These are phyloP conservation scores for Scedosporium apiospermum DNA, from an alignment of 2,329 filamentous ascomycete species.

Conservation along the genomic window DNA sequence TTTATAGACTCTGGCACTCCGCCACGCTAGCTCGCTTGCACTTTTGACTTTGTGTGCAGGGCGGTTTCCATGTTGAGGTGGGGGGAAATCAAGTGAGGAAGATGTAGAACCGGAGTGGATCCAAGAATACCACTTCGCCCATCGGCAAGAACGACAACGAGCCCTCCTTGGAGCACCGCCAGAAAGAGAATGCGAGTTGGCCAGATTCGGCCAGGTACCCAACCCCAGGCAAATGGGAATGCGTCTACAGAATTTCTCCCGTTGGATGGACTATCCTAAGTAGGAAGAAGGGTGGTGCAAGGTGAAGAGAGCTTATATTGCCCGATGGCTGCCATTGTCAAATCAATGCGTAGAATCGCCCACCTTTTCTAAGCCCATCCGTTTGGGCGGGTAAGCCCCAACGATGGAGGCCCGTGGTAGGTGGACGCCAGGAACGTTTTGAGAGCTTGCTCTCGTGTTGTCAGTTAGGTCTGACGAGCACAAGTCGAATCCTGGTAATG, in stretches of 20 bases:
- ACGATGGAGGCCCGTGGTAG: background rate
- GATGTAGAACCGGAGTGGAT: background rate
- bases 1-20: background rate
- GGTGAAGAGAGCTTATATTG: constrained; percentile 1
- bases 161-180: background rate
- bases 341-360: constrained; percentile 18
- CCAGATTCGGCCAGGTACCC: background rate
- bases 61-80: background rate
- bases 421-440: background rate
- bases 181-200: background rate
- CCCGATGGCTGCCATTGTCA: constrained; percentile 20
- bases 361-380: constrained; percentile 18
- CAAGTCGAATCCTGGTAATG: background rate
- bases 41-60: background rate
- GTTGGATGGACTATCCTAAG: background rate
- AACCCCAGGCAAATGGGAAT: background rate
- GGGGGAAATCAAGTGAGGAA: background rate
- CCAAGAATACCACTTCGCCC: background rate
- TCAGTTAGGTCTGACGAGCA: too few species aligned
- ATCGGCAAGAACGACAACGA: background rate
- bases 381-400: constrained; percentile 12
- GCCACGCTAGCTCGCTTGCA: background rate
- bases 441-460: background rate
- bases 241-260: background rate
- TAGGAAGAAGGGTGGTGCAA: background rate